Evolutionary conservation across 768 basidiomycete genomes (phyloP).

Genomic region (Pholiota microspora): DNA sequence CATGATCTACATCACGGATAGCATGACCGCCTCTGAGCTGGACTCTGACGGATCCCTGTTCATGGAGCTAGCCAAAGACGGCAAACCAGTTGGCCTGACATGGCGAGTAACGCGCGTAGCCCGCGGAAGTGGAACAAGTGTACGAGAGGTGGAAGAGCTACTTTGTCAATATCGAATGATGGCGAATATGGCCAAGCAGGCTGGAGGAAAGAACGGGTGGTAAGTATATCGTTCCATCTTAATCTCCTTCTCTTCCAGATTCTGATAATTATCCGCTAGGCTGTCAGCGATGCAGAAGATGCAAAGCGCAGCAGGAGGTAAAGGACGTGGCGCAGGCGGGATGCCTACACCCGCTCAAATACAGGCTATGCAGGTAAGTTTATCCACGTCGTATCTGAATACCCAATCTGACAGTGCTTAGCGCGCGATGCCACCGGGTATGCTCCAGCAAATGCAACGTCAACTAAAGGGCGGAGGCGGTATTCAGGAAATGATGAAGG

Average conservation of each 20-base stretch:
- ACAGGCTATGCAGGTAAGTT: conserved; percentile 84
- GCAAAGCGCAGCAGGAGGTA: conserved; percentile 82
- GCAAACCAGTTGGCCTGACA: conserved; percentile 83
- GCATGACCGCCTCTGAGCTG: conserved; percentile 91
- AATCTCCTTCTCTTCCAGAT: not conserved
- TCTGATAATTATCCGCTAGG: conserved; percentile 35
- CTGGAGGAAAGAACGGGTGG: conserved; percentile 97
- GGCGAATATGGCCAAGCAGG: conserved; percentile 98
- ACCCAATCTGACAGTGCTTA: conserved; percentile 26
- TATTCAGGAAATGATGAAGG: conserved; percentile 98
- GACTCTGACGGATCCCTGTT: conserved; percentile 94
- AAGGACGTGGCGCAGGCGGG: conserved; percentile 82
- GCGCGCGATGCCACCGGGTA: conserved; percentile 93
- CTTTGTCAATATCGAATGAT: conserved; percentile 98
- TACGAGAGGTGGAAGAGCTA: conserved; percentile 97
- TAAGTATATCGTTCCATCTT: conserved; percentile 28
- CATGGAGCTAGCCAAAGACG: conserved; percentile 80
- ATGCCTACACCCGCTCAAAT: conserved; percentile 94
- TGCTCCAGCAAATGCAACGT: conserved; percentile 91
- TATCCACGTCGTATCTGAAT: not conserved
- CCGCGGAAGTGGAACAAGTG: conserved; percentile 88
- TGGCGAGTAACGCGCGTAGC: conserved; percentile 91
- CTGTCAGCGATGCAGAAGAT: conserved; percentile 90
- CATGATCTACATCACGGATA: conserved; percentile 98
- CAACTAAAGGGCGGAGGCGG: conserved; percentile 80